These are phyloP conservation scores for Gossypium ekmanianum DNA, from an alignment of 345 rosid genomes.

Conservation along the genomic window DNA sequence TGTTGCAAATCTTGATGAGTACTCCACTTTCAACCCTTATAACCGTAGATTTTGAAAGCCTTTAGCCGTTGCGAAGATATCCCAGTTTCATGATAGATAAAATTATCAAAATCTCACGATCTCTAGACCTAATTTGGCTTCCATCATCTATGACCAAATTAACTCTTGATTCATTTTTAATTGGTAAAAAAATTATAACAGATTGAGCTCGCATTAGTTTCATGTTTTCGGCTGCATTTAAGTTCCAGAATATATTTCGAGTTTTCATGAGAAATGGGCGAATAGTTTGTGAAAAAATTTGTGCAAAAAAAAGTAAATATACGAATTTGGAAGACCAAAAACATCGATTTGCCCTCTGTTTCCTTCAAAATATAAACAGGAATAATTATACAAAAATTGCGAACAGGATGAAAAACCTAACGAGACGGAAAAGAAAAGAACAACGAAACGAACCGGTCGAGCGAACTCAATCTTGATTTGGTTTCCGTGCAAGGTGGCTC, in stretches of 20 bases:
- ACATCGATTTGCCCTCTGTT: neutral
- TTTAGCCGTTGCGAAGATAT: neutral
- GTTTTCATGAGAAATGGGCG: neutral
- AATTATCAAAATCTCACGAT: neutral
- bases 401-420: conserved; percentile 22
- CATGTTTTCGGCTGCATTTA: neutral
- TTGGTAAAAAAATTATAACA: neutral
- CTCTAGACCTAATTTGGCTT: too few relatives aligned
- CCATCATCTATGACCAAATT: too few relatives aligned
- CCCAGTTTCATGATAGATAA: neutral
- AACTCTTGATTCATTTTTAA: neutral
- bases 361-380: neutral
- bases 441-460: conserved; percentile 99
- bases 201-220: neutral
- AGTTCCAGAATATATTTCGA: neutral
- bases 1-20: neutral
- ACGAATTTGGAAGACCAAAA: neutral
- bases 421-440: conserved; percentile 48
- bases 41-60: neutral
- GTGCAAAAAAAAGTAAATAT: neutral
- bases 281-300: neutral
- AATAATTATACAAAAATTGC: conserved; percentile 10
- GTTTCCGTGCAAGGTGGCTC: conserved; percentile 49
- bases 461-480: conserved; percentile 86
- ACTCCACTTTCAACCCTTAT: neutral